These are phyloP conservation scores for Elsinoe ampelina DNA, from an alignment of 2,329 filamentous ascomycete genomes.

Conservation along the genomic window DNA sequence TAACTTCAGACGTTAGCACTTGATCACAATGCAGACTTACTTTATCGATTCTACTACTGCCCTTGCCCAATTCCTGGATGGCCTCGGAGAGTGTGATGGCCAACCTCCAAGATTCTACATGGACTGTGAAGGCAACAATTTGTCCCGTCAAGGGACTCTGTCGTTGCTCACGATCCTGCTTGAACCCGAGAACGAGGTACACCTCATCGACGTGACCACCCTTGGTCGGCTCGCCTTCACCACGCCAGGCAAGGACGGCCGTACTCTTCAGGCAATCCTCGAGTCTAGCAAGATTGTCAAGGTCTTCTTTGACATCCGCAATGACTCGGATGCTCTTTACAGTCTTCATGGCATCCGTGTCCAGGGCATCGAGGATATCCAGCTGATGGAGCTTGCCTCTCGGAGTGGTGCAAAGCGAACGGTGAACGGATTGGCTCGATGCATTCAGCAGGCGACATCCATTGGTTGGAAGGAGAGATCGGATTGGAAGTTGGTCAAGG, in stretches of 20 bases:
- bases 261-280: slow-evolving; percentile 34
- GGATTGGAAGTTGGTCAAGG: slow-evolving; percentile 30
- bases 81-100: not conserved
- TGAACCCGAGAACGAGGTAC: slow-evolving; percentile 23
- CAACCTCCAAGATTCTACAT: slow-evolving; percentile 32
- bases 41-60: not conserved
- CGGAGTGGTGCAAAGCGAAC: slow-evolving; percentile 20
- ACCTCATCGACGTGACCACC: slow-evolving; percentile 39
- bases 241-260: slow-evolving; percentile 21
- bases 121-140: slow-evolving; percentile 41
- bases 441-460: slow-evolving; percentile 27
- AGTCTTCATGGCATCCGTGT: slow-evolving; percentile 37
- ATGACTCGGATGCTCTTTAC: slow-evolving; percentile 49
- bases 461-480: slow-evolving; percentile 13
- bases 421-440: slow-evolving; percentile 32
- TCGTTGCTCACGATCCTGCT: slow-evolving; percentile 38
- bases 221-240: slow-evolving; percentile 34
- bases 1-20: not conserved
- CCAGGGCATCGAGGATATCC: slow-evolving; percentile 42
- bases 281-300: slow-evolving; percentile 39
- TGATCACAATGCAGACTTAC: not conserved
- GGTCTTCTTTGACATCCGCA: slow-evolving; percentile 50
- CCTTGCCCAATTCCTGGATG: not conserved
- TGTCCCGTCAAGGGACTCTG: slow-evolving; percentile 36
- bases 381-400: slow-evolving; percentile 46